Evolutionary conservation across 2,329 filamentous ascomycete genomes (phyloP), one percentile per base, ranked within the genome.

Genomic region (Aureobasidium sp.): DNA sequence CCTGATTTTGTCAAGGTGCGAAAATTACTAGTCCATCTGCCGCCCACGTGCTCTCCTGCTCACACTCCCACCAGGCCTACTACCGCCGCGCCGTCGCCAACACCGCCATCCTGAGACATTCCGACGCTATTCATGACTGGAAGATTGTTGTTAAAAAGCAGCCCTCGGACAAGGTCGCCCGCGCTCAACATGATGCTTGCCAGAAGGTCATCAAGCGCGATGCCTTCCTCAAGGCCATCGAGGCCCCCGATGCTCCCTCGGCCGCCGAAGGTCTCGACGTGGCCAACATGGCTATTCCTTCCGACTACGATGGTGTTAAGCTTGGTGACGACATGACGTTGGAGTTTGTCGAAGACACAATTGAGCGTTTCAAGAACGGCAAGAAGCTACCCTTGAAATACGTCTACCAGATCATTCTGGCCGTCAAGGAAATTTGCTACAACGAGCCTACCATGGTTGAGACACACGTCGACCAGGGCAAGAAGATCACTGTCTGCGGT

Each of bases 261-360:
- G 94, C 92, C 0, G 89, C 93, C 37, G 92, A 94, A 73, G 93
- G 90, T 1, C 81, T 99, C 65, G 91, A 97, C 70, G 75, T 99
- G 63, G 91, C 94, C 64, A 83, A 87, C 61, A 97, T 99, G 75
- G 79, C 79, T 12, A 85, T 99, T 19, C 92, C 97, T 65, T 78
- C 86, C 24, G 82, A 82, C 61, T 99, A 99, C 70, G 94, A 99
- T 70, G 94, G 94, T 64, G 87, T 86, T 24, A 82, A 81, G 62
- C 78, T 99, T 59, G 87, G 83, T 42, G 82, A 87, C 57, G 82
- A 89, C 73, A 99, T 99, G 91, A 97, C 93, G 1, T 85, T 93
- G 68, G 93, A 97, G 70, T 99, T 99, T 71, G 90, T 99, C 69
- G 89, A 95, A 69, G 93, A 99, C 77, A 97, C 97, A 93, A 93